These are phyloP conservation scores for Ormosia emarginata DNA, from an alignment of 306 rosid genomes.

Conservation along the genomic window DNA sequence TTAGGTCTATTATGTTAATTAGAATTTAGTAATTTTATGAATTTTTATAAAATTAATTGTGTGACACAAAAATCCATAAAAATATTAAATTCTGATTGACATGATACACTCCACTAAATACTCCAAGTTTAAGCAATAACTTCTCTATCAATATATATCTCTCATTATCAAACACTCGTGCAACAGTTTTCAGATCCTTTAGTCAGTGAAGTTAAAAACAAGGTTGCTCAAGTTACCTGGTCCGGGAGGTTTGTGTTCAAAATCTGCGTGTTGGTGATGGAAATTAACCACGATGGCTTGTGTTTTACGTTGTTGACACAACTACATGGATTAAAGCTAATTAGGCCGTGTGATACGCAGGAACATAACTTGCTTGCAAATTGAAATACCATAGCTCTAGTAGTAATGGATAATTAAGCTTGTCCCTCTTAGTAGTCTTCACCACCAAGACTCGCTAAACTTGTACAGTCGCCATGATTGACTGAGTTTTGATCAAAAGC, in stretches of 20 bases:
- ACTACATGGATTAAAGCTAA: neutral
- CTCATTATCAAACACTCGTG: neutral
- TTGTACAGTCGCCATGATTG: neutral
- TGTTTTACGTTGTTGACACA: neutral
- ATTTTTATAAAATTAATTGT: too few relatives aligned
- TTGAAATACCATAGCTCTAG: neutral
- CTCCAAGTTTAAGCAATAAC: too few relatives aligned
- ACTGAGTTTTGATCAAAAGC: neutral
- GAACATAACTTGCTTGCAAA: neutral
- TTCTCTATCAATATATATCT: neutral
- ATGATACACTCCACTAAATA: too few relatives aligned
- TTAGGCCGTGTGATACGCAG: neutral
- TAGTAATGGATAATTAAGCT: neutral
- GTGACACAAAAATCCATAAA: too few relatives aligned
- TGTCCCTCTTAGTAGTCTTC: neutral
- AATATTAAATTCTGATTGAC: too few relatives aligned
- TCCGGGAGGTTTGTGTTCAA: neutral
- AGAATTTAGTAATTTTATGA: too few relatives aligned
- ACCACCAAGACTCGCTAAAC: neutral
- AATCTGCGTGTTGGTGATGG: neutral
- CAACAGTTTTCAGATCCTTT: neutral
- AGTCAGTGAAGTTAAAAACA: neutral
- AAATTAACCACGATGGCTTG: neutral
- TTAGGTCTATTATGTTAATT: too few relatives aligned
- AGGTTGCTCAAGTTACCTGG: neutral